Evolutionary conservation across 768 basidiomycete species (phyloP).

Genomic region (Pleurotus tuber-regium): DNA sequence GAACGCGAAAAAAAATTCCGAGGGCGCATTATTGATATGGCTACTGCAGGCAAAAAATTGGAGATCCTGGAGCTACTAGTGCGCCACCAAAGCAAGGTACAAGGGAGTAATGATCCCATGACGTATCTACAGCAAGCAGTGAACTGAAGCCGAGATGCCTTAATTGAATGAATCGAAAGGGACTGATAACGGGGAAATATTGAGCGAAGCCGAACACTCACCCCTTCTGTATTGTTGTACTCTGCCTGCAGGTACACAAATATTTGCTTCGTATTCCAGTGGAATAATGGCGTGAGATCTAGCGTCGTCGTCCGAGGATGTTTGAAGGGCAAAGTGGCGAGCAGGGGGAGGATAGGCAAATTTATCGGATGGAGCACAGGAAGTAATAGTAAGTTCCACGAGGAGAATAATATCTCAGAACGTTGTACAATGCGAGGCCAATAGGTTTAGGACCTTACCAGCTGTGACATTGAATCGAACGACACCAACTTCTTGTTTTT

Average conservation of each 20-base stretch:
- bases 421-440: not conserved
- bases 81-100: conserved; percentile 9
- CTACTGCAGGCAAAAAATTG: not conserved
- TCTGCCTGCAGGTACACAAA: conserved; percentile 87
- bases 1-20: conserved; percentile 11
- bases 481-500: conserved; percentile 74
- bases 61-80: not conserved
- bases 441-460: conserved; percentile 43
- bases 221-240: conserved; percentile 59
- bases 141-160: not conserved
- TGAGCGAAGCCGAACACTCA: conserved; percentile 33
- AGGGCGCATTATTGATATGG: conserved; percentile 6
- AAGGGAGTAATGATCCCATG: too few relatives aligned
- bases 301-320: conserved; percentile 6
- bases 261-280: conserved; percentile 97
- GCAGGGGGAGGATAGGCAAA: not conserved
- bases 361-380: too few relatives aligned
- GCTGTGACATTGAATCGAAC: conserved; percentile 80
- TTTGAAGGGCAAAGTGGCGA: not conserved
- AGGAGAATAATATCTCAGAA: conserved; percentile 4
- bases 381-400: too few relatives aligned
- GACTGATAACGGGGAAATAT: not conserved
- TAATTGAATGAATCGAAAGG: conserved; percentile 1
- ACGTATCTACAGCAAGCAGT: not conserved
- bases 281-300: conserved; percentile 83